A percentile compares a stretch with the other conserved stretches of the same genome.
Conservation (phyloP, 192 early-diverging fungal genomes). For the Linderina pennispora region DNA sequence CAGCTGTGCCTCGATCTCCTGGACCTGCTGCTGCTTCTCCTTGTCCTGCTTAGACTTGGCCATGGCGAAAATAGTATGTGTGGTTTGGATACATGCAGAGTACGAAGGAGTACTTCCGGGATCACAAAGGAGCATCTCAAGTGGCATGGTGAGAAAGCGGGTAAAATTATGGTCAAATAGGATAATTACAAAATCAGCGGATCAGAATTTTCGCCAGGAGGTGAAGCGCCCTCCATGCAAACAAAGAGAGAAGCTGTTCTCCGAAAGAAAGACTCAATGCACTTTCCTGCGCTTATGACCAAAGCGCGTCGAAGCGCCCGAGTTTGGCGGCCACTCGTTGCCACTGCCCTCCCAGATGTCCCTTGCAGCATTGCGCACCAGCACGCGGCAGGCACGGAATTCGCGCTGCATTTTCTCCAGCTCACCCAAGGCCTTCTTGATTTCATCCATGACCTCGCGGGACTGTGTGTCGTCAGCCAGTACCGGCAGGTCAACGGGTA, state of each 20-base stretch:
- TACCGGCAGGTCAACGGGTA: background rate
- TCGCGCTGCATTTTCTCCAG: slow-evolving; percentile 38
- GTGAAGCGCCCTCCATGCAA: too few relatives aligned
- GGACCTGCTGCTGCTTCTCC: slow-evolving; percentile 24
- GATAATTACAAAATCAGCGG: too few relatives aligned
- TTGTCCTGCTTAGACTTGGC: slow-evolving; percentile 22
- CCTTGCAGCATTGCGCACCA: slow-evolving; percentile 30
- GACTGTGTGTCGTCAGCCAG: background rate
- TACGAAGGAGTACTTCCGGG: too few relatives aligned
- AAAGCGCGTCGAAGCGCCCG: slow-evolving; percentile 25
- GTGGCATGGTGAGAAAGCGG: too few relatives aligned
- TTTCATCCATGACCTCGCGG: background rate
- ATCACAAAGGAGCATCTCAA: too few relatives aligned
- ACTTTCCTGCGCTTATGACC: slow-evolving; percentile 39
- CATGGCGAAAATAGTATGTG: slow-evolving; percentile 11
- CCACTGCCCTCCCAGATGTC: slow-evolving; percentile 38
- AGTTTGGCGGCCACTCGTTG: slow-evolving; percentile 40
- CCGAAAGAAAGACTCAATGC: too few relatives aligned
- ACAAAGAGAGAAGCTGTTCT: too few relatives aligned
- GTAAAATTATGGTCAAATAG: too few relatives aligned
- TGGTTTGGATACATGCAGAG: too few relatives aligned
- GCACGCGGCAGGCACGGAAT: slow-evolving; percentile 14
- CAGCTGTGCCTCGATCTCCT: slow-evolving; percentile 40
- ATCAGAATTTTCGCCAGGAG: too few relatives aligned
- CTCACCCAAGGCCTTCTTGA: slow-evolving; percentile 9